Conservation (phyloP, 2,329 filamentous ascomycete species). For the Cladosporium sp. region DNA sequence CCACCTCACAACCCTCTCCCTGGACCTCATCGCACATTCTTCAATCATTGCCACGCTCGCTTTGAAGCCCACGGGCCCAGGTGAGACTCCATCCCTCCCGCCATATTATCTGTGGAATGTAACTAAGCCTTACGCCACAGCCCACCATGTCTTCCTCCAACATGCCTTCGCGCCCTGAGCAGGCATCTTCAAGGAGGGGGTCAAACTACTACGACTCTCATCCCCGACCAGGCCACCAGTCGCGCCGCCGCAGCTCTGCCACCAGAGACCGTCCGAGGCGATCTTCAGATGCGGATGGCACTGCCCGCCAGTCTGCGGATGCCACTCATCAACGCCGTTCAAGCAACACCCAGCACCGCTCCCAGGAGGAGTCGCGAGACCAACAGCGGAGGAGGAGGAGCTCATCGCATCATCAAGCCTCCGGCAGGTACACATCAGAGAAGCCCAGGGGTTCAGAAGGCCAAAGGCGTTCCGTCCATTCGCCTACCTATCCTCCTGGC, state of each 20-base stretch:
- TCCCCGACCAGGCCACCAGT: constrained; percentile 8
- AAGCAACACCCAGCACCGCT: constrained; percentile 13
- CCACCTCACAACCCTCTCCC: not conserved
- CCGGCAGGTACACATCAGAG: constrained; percentile 14
- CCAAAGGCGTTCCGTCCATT: constrained; percentile 22
- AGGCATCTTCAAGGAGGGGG: constrained; percentile 47
- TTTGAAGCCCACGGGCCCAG: constrained; percentile 1
- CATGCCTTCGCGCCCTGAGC: constrained; percentile 58
- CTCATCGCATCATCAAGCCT: constrained; percentile 15
- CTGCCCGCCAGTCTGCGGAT: constrained; percentile 29
- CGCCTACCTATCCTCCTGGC: constrained; percentile 24
- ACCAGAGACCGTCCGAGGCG: constrained; percentile 54
- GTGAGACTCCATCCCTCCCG: constrained; percentile 3
- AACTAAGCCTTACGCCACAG: not conserved
- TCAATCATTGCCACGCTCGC: too few relatives aligned
- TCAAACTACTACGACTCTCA: constrained; percentile 13
- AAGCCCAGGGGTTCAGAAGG: constrained; percentile 28
- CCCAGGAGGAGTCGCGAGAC: constrained; percentile 9
- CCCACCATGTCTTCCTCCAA: constrained; percentile 28
- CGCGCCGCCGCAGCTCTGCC: constrained; percentile 42
- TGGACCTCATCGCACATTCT: too few relatives aligned
- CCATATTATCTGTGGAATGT: not conserved
- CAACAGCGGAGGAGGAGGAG: constrained; percentile 20
- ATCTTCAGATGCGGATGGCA: constrained; percentile 67
- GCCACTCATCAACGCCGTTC: constrained; percentile 18